These are phyloP conservation scores for Immersiporthe knoxdaviesiana DNA, from an alignment of 2,329 filamentous ascomycete genomes.

Conservation along the genomic window DNA sequence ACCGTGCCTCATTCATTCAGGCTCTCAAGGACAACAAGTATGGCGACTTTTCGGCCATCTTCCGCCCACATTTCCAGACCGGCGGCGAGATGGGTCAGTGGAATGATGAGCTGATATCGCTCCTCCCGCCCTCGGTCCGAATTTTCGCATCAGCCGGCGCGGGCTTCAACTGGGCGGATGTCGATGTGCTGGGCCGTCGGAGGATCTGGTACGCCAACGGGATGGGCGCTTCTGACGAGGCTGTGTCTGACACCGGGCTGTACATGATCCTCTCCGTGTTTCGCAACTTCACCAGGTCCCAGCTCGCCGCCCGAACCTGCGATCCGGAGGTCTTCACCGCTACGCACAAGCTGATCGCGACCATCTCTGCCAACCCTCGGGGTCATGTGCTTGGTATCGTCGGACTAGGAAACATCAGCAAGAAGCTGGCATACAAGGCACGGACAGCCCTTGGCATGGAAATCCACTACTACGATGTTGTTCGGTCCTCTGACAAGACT, in stretches of 20 bases:
- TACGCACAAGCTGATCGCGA: slow-evolving; percentile 48
- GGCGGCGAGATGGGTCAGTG: slow-evolving; percentile 35
- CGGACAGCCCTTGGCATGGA: slow-evolving; percentile 54
- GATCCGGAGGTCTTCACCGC: slow-evolving; percentile 44
- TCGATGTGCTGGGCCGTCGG: slow-evolving; percentile 44
- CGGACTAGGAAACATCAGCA: slow-evolving; percentile 53
- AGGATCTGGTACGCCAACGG: slow-evolving; percentile 50
- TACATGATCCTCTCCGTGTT: slow-evolving; percentile 51
- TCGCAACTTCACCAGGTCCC: slow-evolving; percentile 53
- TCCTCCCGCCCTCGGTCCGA: slow-evolving; percentile 55
- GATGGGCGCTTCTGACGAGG: slow-evolving; percentile 46
- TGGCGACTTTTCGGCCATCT: slow-evolving; percentile 45
- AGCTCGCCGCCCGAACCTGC: slow-evolving; percentile 49
- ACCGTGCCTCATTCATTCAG: slow-evolving; percentile 40
- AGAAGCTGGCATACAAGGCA: slow-evolving; percentile 51
- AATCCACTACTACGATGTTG: slow-evolving; percentile 49
- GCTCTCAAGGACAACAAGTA: slow-evolving; percentile 50
- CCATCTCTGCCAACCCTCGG: slow-evolving; percentile 53
- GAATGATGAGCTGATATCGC: slow-evolving; percentile 42
- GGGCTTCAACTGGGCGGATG: slow-evolving; percentile 58
- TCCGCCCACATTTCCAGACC: slow-evolving; percentile 33
- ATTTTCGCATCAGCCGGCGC: slow-evolving; percentile 51
- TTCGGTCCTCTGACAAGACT: neutral
- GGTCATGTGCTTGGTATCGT: slow-evolving; percentile 55
- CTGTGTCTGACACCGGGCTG: slow-evolving; percentile 47